Conservation (phyloP, 108 stramenopile genomes). For the Pseudonitzschia multistriata region DNA sequence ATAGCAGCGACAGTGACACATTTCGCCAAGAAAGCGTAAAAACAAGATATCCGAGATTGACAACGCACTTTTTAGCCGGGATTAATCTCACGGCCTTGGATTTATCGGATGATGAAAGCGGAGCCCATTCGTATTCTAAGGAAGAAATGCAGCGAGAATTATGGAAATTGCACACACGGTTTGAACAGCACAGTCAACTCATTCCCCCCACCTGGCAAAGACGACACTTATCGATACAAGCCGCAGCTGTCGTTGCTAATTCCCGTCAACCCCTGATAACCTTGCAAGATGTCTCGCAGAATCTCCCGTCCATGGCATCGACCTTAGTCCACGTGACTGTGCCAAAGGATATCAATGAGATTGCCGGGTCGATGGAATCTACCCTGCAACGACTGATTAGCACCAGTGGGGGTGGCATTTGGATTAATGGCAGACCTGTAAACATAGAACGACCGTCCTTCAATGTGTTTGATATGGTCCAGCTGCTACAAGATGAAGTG, state of each 20-base stretch:
- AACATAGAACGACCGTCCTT: conserved; percentile 71
- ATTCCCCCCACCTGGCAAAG: conserved; percentile 84
- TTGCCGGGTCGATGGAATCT: conserved; percentile 44
- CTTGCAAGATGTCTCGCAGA: conserved; percentile 76
- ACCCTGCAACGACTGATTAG: conserved; percentile 40
- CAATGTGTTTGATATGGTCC: conserved; percentile 81
- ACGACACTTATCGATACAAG: conserved; percentile 73
- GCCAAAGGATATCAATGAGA: conserved; percentile 25
- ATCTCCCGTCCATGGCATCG: conserved; percentile 77
- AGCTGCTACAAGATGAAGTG: conserved; percentile 66
- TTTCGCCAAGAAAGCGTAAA: not conserved
- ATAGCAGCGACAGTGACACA: not conserved
- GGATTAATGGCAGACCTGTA: conserved; percentile 66
- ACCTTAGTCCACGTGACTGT: conserved; percentile 63
- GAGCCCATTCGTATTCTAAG: not conserved
- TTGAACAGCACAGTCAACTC: conserved; percentile 46
- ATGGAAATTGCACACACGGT: conserved; percentile 45
- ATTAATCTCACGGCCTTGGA: conserved; percentile 40
- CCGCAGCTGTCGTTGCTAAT: conserved; percentile 57
- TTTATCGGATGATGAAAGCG: not conserved
- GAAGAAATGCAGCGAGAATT: conserved; percentile 28
- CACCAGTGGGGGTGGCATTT: conserved; percentile 51
- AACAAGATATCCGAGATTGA: not conserved
- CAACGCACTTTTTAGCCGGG: conserved; percentile 42
- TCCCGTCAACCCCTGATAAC: conserved; percentile 57